These are phyloP conservation scores for Leishmania tropica DNA, from an alignment of 208 protist genomes.

Conservation along the genomic window DNA sequence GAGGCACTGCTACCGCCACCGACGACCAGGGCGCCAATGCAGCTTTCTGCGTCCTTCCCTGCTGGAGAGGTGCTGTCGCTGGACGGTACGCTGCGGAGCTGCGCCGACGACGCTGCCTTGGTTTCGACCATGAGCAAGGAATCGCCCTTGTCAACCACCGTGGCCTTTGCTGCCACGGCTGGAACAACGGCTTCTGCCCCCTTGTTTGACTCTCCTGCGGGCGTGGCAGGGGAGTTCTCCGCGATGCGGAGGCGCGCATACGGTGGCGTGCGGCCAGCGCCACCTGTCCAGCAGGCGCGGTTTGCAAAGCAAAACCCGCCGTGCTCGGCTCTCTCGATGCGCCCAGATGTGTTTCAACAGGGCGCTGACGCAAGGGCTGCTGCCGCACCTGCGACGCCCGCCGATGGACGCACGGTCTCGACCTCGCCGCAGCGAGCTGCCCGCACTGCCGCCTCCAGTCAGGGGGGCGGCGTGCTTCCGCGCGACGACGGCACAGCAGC, in stretches of 20 bases:
- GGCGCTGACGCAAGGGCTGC: not conserved
- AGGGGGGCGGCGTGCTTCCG: not conserved
- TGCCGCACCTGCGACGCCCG: not conserved
- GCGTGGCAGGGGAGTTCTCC: not conserved
- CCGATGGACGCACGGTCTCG: not conserved
- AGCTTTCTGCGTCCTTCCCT: not conserved
- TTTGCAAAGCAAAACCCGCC: not conserved
- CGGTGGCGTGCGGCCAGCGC: not conserved
- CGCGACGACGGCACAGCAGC: conserved; percentile 4
- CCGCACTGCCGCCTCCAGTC: not conserved
- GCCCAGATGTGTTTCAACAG: not conserved
- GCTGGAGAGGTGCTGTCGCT: not conserved
- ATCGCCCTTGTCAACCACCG: no score
- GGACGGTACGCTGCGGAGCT: not conserved
- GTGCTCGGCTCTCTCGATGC: not conserved
- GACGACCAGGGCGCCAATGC: not conserved
- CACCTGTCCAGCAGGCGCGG: not conserved
- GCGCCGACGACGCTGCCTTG: not conserved
- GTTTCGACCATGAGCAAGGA: not conserved
- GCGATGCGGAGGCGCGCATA: not conserved
- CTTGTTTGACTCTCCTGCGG: not conserved
- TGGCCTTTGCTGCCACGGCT: not conserved
- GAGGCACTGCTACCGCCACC: not conserved
- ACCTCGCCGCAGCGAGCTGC: not conserved
- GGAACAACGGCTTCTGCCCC: not conserved